A percentile compares a stretch with the other conserved stretches of the same genome.
phyloP scores from a whole-genome alignment of 2,329 filamentous ascomycete species.

The Epichloe festucae region DNA sequence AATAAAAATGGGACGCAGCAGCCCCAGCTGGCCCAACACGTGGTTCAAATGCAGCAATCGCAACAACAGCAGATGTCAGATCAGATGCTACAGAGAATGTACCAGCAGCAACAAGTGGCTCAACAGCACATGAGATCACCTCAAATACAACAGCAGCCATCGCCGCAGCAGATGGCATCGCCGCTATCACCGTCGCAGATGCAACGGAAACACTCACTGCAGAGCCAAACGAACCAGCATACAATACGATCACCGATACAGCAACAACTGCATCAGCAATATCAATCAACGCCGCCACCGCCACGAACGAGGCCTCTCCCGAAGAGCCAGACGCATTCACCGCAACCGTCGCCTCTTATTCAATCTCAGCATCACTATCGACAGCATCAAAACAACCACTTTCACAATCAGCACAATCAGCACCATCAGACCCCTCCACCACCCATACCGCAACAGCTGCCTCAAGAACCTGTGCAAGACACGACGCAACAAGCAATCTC shows the following conservation, averaged over 20 bases:
- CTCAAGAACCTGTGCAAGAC: conserved; percentile 3
- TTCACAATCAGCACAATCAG: background rate
- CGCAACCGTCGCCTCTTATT: conserved; percentile 10
- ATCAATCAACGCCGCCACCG: conserved; percentile 8
- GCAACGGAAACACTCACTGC: conserved; percentile 7
- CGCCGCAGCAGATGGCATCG: conserved; percentile 7
- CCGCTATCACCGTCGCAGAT: conserved; percentile 7
- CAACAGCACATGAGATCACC: conserved; percentile 8
- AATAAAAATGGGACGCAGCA: conserved; percentile 2
- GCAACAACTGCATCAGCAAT: conserved; percentile 17
- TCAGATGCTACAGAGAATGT: conserved; percentile 7
- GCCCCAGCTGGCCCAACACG: conserved; percentile 4
- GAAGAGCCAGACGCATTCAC: conserved; percentile 15
- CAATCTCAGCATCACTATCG: conserved; percentile 4
- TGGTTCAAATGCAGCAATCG: conserved; percentile 6
- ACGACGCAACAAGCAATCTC: background rate
- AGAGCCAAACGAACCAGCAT: conserved; percentile 5
- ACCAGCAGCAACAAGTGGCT: conserved; percentile 8
- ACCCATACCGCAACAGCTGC: conserved; percentile 2
- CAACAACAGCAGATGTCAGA: conserved; percentile 4
- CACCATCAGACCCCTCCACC: conserved; percentile 5
- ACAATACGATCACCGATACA: conserved; percentile 7
- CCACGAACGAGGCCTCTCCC: conserved; percentile 3
- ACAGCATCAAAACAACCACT: background rate
- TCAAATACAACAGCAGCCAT: conserved; percentile 11